Conservation (phyloP, 352 stramenopile genomes). For the Phytophthora litchii region DNA sequence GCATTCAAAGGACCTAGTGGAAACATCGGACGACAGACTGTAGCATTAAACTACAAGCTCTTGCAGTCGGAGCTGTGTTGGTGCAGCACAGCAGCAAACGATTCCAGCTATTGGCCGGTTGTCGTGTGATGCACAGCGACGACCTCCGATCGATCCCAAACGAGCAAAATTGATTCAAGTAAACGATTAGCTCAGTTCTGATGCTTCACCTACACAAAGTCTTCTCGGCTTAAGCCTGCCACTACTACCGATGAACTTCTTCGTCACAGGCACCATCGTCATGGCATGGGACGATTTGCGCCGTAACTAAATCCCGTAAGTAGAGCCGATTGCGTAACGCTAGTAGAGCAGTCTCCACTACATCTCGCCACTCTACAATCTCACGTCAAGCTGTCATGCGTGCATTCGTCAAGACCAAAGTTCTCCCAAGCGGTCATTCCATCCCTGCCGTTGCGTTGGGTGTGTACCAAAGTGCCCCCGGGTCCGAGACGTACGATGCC, state of each 20-base stretch:
- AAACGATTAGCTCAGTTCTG: too few relatives aligned
- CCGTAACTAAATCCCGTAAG: not conserved
- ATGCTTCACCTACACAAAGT: too few relatives aligned
- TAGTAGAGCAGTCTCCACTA: not conserved
- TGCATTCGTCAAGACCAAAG: constrained; percentile 35
- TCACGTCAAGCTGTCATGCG: constrained; percentile 18
- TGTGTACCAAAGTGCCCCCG: constrained; percentile 59
- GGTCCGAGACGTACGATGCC: constrained; percentile 61
- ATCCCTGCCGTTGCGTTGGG: constrained; percentile 60
- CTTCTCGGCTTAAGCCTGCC: too few relatives aligned
- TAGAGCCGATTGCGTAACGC: not conserved
- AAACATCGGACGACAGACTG: too few relatives aligned
- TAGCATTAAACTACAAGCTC: not conserved
- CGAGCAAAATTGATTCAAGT: too few relatives aligned
- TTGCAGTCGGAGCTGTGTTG: not conserved
- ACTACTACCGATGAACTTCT: too few relatives aligned
- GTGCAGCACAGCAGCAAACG: not conserved
- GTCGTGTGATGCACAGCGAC: constrained; percentile 11
- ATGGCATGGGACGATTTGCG: too few relatives aligned
- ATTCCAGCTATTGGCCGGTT: constrained; percentile 6
- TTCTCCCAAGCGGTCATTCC: constrained; percentile 45
- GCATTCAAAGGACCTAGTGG: constrained; percentile 5
- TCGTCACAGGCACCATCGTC: too few relatives aligned
- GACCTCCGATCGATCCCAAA: too few relatives aligned
- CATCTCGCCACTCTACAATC: too few relatives aligned